Evolutionary conservation across 805 yeast species (phyloP).

Genomic region (Saccharomyces paradoxus): DNA sequence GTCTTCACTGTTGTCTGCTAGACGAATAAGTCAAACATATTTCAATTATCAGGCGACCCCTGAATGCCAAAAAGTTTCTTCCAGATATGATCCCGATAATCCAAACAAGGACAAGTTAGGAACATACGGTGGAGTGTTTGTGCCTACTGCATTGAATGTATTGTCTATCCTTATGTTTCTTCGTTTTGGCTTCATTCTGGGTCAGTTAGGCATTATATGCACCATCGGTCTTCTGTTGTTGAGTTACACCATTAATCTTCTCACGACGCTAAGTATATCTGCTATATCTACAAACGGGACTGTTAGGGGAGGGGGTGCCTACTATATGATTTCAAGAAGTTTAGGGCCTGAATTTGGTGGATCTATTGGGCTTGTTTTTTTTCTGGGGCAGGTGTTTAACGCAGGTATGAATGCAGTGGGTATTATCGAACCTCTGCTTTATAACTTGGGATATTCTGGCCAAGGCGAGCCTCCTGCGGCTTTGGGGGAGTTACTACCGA

Average conservation of each 20-base stretch:
- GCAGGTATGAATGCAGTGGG: conserved; percentile 93
- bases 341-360: conserved; percentile 98
- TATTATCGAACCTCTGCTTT: conserved; percentile 80
- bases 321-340: conserved; percentile 91
- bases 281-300: conserved; percentile 98
- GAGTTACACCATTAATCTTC: conserved; percentile 71
- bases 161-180: conserved; percentile 90
- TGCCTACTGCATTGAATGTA: conserved; percentile 90
- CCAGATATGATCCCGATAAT: conserved; percentile 27
- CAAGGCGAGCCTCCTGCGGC: conserved; percentile 40
- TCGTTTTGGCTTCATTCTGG: conserved; percentile 90
- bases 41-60: conserved; percentile 27
- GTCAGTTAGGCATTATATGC: conserved; percentile 88
- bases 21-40: conserved; percentile 20
- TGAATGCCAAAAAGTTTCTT: conserved; percentile 17
- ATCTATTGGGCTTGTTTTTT: conserved; percentile 89
- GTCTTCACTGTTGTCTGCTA: conserved; percentile 19
- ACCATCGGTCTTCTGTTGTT: conserved; percentile 56
- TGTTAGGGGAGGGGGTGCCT: conserved; percentile 97
- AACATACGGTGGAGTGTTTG: conserved; percentile 82
- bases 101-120: conserved; percentile 47
- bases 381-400: conserved; percentile 87
- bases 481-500: conserved; percentile 52
- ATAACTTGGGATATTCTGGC: conserved; percentile 54
- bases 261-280: conserved; percentile 83